Base-by-base conservation (phyloP, 371 early-diverging fungal species). In the Amoeboradix gromovi region DNA sequence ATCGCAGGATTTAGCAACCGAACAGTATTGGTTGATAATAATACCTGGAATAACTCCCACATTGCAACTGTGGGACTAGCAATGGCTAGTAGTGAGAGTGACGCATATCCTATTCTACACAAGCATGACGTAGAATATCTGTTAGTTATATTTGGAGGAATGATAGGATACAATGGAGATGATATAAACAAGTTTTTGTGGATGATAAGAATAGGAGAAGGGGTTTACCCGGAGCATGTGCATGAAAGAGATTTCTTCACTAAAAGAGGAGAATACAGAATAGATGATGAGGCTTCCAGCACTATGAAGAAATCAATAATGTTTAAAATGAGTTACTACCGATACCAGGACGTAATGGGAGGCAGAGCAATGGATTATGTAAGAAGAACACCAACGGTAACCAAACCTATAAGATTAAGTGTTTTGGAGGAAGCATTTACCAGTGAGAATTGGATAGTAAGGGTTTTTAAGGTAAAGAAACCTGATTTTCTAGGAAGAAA, bases 31-130 rank as follows among this genome's bases (percentile, higher is more conserved):
- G 97, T 98, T 28, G 98, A 98, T 79, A 98, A 98, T 85, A 98
- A 98, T 77, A 98, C 98, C 0, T 98, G 98, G 96, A 98, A 98
- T 83, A 97, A 96, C 81, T 94, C 95, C 1, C 96, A 96, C 73
- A 98, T 98, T 75, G 96, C 97, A 12, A 95, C 97, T 0, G 97
- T 98, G 17, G 98, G 98, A 66, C 86, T 86, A 73, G 91, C 90
- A 68, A 85, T 98, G 87, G 82, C 94, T 0, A 85, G 86, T 29
- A 77, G 83, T 30, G 98, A 98, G 75, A 89, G 90, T 28, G 30
- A 68, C 5, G 82, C 93, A 0, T 94, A 94, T 74, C 84, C 86
- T 70, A 82, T 93, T 30, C 86, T 95, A 79, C 83, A 86, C 29
- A 80, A 83, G 69, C 92, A 86, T 72, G 95, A 97, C 79, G 95